Conservation (phyloP, 495 filamentous ascomycete species). For the Extremus antarcticus region DNA sequence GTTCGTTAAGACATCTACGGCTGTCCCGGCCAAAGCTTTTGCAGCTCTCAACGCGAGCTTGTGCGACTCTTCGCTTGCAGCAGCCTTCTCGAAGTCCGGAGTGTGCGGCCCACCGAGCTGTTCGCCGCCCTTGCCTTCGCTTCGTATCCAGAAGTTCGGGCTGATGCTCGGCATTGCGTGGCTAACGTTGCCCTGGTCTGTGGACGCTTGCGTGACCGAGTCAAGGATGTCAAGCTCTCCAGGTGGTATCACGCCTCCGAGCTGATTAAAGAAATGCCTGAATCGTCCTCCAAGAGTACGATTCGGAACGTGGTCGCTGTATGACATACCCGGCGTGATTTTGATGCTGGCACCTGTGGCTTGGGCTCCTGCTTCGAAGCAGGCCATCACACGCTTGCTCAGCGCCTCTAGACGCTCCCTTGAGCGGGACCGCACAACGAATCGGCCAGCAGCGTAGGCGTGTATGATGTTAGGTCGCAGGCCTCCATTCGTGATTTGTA, state of each 20-base stretch:
- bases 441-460: constrained; percentile 33
- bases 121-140: constrained; percentile 11
- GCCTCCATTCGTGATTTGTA: constrained; percentile 49
- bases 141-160: constrained; percentile 45
- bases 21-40: constrained; percentile 45
- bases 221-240: constrained; percentile 38
- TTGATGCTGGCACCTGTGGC: constrained; percentile 49
- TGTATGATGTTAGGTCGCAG: constrained; percentile 53
- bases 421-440: constrained; percentile 13
- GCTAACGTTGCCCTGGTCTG: constrained; percentile 53
- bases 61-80: constrained; percentile 45
- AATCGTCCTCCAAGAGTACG: constrained; percentile 35
- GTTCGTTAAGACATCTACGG: constrained; percentile 41
- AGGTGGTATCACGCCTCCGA: constrained; percentile 38
- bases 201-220: constrained; percentile 33
- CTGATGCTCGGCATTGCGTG: constrained; percentile 53
- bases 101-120: constrained; percentile 37
- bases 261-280: constrained; percentile 9
- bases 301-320: constrained; percentile 52
- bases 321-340: constrained; percentile 37
- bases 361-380: constrained; percentile 48
- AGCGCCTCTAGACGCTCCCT: constrained; percentile 31
- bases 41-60: constrained; percentile 41
- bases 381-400: constrained; percentile 41
- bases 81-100: constrained; percentile 46